Evolutionary conservation across 1,284 basidiomycete genomes (phyloP), one percentile per base, ranked within the genome.

Genomic region (Leucoagaricus sp.): DNA sequence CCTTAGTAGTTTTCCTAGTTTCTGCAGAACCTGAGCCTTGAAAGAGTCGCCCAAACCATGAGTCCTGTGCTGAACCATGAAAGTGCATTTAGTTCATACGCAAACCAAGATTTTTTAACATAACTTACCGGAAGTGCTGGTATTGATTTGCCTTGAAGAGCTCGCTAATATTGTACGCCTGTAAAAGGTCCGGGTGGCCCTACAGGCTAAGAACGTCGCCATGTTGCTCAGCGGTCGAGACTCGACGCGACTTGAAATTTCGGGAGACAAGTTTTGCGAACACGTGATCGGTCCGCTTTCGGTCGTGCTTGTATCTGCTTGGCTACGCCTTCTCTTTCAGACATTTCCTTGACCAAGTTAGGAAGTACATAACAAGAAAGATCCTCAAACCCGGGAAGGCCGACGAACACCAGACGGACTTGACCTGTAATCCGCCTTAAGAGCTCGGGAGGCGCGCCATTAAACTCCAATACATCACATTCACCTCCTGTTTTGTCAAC

Each of bases 201-300:
- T 23, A 34, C 28, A 38, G 49, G 55, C 55, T 34, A 57, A 29
- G 19, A 41, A 1, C 34, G 42, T 51, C 17, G 49, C 49, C 55
- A 57, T 57, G 34, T 19, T 40, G 6, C 25, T 46, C 25, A 26
- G 48, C 49, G 26, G n/a, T n/a, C n/a, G n/a, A n/a, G n/a, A n/a
- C n/a, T 15, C 42, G 53, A 55, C 52, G n/a, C 45, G 46, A 45
- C 45, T 49, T 36, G 34, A 46, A 49, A 56, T 26, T 51, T 55
- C 46, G 36, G 28, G 19, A 21, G 25, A n/a, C 12, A 10, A 38
- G 36, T 38, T 38, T 21, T 9, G 19, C 6, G 19, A 41, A 21
- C 53, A 55, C 46, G 53, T 55, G 53, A 17, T n/a, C 17, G 36
- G 15, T 13, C 7, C 15, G 10, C 3, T 8, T 51, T 41, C 28